Base-by-base conservation (phyloP, 441 rosid genomes). In the Adansonia rubrostipa region DNA sequence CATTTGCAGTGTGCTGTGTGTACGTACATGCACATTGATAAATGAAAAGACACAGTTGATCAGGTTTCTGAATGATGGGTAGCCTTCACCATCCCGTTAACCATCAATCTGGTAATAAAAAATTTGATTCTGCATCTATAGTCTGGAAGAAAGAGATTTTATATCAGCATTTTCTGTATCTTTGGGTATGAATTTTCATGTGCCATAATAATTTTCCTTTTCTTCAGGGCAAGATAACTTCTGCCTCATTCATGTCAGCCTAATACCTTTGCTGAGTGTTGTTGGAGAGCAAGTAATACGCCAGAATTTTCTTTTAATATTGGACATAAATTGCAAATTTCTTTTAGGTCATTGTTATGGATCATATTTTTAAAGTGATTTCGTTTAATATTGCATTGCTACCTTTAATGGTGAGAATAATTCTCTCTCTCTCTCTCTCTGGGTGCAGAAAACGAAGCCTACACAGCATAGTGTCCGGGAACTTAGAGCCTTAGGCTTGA, bases 401-500 rank as follows among this genome's bases (percentile, higher is more conserved):
- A 4, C 47, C 50, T 51, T 51, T 33, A 13, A 9, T 74, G 42
- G n/a, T 22, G 56, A 47, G 24, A 19, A n/a, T 40, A 17, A 17
- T 61, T 61, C 40, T 56, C 42, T 19, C 44, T 72, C 57, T 63
- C 15, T 77, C 53, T 69, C 28, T 33, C 20, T 2, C 15, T 80
- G 50, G 65, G 73, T 77, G 64, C 79, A 91, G 95, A 91, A 91
- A 87, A 89, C 95, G 62, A 91, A 91, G 84, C 95, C 95, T 78
- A 91, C 95, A 19, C 95, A 91, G 78, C 95, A 91, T 76, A 91
- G 93, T 79, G 95, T 91, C 44, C 83, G 93, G 81, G 95, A 91
- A 84, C 82, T 91, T 82, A 89, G 95, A 85, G 95, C 93, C 51
- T 85, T 91, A 83, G 95, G 95, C 79, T 85, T 91, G 88, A 89